A percentile compares a stretch with the other conserved stretches of the same genome.
Evolutionary conservation across 257 asterid genomes (phyloP).

Genomic region (Primulina tabacum): DNA sequence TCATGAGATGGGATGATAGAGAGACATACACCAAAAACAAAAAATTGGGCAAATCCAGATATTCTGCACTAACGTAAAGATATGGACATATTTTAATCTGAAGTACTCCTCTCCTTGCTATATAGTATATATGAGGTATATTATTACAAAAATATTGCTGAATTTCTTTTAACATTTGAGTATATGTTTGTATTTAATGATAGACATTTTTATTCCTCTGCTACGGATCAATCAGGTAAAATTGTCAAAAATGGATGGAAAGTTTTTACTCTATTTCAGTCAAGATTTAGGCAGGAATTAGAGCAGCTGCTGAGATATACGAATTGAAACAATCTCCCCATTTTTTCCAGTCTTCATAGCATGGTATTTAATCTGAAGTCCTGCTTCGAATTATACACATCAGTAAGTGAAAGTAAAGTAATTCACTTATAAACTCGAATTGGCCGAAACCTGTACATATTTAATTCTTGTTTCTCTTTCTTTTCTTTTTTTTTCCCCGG

Average conservation of each 20-base stretch:
- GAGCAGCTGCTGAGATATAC: constrained; percentile 86
- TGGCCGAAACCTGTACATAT: not conserved
- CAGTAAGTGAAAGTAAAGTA: constrained; percentile 9
- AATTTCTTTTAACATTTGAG: not conserved
- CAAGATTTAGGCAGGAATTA: constrained; percentile 24
- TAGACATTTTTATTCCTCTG: not conserved
- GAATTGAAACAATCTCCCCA: constrained; percentile 76
- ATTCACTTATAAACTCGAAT: constrained; percentile 2
- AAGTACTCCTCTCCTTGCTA: no score
- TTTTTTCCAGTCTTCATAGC: constrained; percentile 77
- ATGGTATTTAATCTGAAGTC: constrained; percentile 70
- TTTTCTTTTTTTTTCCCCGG: no score
- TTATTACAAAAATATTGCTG: not conserved
- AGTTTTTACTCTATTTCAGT: not conserved
- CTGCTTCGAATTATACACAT: constrained; percentile 38
- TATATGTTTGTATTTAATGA: not conserved
- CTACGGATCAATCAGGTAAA: not conserved
- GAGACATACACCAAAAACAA: not conserved
- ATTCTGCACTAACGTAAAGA: no score
- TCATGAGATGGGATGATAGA: not conserved
- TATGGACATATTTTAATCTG: no score
- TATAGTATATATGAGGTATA: not conserved
- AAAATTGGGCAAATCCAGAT: no score
- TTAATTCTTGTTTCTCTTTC: not conserved
- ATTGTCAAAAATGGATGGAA: not conserved